Evolutionary conservation across 129 eudicot species (phyloP).

Genomic region (Centrapalus pauciflorus): DNA sequence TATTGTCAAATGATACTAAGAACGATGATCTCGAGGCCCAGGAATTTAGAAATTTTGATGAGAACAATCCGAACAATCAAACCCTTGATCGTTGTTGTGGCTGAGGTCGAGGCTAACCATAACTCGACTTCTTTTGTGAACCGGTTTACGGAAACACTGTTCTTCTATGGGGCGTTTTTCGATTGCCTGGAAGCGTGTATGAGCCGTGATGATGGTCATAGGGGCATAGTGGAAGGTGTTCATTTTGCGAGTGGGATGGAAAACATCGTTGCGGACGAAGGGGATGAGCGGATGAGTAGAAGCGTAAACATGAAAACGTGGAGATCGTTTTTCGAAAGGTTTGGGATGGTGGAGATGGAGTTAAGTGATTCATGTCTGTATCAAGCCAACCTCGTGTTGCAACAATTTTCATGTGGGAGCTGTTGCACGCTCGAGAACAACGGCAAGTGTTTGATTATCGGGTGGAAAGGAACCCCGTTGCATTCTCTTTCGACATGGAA

Average conservation of each 20-base stretch:
- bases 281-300: slow-evolving; percentile 36
- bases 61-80: slow-evolving; percentile 34
- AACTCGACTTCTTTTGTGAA: slow-evolving; percentile 53
- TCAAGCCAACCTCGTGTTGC: slow-evolving; percentile 50
- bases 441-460: slow-evolving; percentile 52
- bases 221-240: slow-evolving; percentile 38
- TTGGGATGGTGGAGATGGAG: slow-evolving; percentile 52
- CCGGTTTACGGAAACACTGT: slow-evolving; percentile 46
- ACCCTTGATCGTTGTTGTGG: slow-evolving; percentile 44
- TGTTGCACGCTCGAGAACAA: slow-evolving; percentile 37
- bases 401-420: slow-evolving; percentile 37
- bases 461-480: slow-evolving; percentile 78
- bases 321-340: slow-evolving; percentile 53
- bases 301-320: slow-evolving; percentile 50
- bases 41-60: slow-evolving; percentile 37
- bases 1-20: slow-evolving; percentile 34
- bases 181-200: slow-evolving; percentile 53
- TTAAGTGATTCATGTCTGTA: slow-evolving; percentile 46
- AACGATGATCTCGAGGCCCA: slow-evolving; percentile 43
- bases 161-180: slow-evolving; percentile 43
- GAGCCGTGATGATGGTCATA: slow-evolving; percentile 26
- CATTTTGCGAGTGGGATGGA: slow-evolving; percentile 45
- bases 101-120: slow-evolving; percentile 56
- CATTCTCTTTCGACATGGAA: slow-evolving; percentile 70
- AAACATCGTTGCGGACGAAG: slow-evolving; percentile 50